These are phyloP conservation scores for Diaporthe citrichinensis DNA, from an alignment of 2,329 filamentous ascomycete genomes.

Conservation along the genomic window DNA sequence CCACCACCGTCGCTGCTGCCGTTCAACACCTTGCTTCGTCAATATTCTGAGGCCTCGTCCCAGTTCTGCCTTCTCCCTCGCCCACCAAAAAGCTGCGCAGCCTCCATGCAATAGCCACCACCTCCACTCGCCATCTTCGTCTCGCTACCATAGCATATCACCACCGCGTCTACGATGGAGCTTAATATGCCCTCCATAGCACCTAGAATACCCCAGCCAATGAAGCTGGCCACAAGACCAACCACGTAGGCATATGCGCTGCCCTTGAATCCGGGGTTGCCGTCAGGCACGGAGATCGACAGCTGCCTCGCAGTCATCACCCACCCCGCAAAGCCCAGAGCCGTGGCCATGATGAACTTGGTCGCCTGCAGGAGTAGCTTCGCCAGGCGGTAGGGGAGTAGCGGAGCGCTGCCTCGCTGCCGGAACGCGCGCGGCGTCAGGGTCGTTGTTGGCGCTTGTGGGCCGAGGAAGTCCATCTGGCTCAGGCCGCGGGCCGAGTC, in stretches of 20 bases:
- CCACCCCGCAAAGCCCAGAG: conserved; percentile 96
- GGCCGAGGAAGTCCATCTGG: conserved; percentile 85
- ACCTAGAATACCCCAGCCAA: conserved; percentile 93
- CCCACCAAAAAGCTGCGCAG: conserved; percentile 88
- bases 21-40: background rate
- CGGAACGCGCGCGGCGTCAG: conserved; percentile 69
- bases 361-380: conserved; percentile 94
- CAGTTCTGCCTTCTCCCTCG: conserved; percentile 44
- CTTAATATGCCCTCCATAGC: conserved; percentile 91
- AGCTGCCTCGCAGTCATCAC: conserved; percentile 90
- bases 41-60: conserved; percentile 37
- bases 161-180: conserved; percentile 87
- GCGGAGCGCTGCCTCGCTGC: conserved; percentile 57
- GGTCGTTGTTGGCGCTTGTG: conserved; percentile 80
- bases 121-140: conserved; percentile 75
- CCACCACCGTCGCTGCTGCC: background rate
- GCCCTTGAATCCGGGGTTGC: conserved; percentile 70
- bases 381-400: conserved; percentile 91
- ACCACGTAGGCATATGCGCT: conserved; percentile 96
- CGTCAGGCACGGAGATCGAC: conserved; percentile 69
- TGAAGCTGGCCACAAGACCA: conserved; percentile 90
- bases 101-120: conserved; percentile 91
- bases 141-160: conserved; percentile 97
- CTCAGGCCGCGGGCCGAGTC: conserved; percentile 84
- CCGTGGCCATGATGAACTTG: conserved; percentile 90